Evolutionary conservation across 164 flowering plant species (phyloP).

Genomic region (Aristolochia fimbriata): DNA sequence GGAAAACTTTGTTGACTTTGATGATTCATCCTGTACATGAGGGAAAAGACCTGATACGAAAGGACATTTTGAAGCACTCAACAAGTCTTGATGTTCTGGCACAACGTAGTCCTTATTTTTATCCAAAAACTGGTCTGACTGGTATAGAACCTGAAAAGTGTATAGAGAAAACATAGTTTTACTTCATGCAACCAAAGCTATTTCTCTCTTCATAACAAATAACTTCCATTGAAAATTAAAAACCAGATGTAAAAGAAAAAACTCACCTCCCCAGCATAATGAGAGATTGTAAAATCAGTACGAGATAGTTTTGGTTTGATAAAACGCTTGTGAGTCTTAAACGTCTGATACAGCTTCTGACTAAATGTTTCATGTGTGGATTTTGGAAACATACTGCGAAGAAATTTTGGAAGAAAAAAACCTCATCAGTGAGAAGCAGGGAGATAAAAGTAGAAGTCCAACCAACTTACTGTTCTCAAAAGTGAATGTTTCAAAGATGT

Average conservation of each 20-base stretch:
- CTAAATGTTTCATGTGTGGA: slow-evolving; percentile 85
- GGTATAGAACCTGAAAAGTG: slow-evolving; percentile 63
- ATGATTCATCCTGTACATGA: slow-evolving; percentile 48
- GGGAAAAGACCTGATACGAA: slow-evolving; percentile 79
- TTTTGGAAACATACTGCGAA: slow-evolving; percentile 85
- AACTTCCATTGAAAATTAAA: not conserved
- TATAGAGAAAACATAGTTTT: slow-evolving; percentile 5
- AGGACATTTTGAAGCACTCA: slow-evolving; percentile 63
- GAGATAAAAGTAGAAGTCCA: not conserved
- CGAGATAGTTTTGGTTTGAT: slow-evolving; percentile 76
- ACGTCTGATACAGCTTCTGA: slow-evolving; percentile 82
- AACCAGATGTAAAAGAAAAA: slow-evolving; percentile 4
- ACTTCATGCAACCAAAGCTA: not conserved
- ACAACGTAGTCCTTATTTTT: slow-evolving; percentile 92
- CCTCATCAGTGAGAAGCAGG: not conserved
- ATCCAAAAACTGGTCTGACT: slow-evolving; percentile 80
- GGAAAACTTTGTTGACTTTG: slow-evolving; percentile 61
- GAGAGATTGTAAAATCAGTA: slow-evolving; percentile 65
- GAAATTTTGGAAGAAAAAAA: not conserved
- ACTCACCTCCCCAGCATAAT: slow-evolving; percentile 92
- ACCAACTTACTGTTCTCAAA: not conserved
- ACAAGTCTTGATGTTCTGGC: slow-evolving; percentile 76
- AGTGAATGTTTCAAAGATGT: not conserved
- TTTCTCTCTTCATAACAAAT: not conserved
- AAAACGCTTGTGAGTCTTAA: slow-evolving; percentile 67